Percentiles rank a stretch among this genome's conserved stretches.
Evolutionary conservation across 441 rosid species (phyloP).

Genomic region (Syzygium syzygioides): DNA sequence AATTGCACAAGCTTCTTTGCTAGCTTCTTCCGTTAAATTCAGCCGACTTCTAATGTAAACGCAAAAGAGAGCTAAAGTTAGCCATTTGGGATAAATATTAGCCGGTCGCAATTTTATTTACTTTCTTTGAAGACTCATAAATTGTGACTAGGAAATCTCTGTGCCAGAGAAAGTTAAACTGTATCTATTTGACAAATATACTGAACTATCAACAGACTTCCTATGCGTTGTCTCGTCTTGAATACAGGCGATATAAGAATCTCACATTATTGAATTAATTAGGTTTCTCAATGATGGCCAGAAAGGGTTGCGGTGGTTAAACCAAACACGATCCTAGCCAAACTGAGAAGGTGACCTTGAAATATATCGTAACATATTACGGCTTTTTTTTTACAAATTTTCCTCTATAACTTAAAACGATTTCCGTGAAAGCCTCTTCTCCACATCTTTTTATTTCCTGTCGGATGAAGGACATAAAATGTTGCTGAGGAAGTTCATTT

Average conservation of each 20-base stretch:
- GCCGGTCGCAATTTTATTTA: neutral
- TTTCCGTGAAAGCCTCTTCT: neutral
- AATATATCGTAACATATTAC: neutral
- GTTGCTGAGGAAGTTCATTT: neutral
- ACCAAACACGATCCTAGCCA: neutral
- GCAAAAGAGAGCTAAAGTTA: too few species aligned
- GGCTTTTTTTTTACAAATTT: too few species aligned
- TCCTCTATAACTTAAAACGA: neutral
- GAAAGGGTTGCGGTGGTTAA: neutral
- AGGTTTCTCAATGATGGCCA: neutral
- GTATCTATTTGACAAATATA: neutral
- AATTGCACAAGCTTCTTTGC: neutral
- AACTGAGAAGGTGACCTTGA: neutral
- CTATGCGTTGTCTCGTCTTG: neutral
- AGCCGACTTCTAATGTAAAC: neutral
- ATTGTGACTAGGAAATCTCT: neutral
- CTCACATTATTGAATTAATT: neutral
- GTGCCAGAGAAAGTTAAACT: neutral
- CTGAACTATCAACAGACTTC: neutral
- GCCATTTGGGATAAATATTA: too few species aligned
- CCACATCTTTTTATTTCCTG: too few species aligned
- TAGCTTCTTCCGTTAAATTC: neutral
- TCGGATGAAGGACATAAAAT: neutral
- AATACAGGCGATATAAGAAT: neutral
- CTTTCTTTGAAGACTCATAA: neutral